phyloP scores from a whole-genome alignment of 805 yeast species.

The Lachancea fermentati region DNA sequence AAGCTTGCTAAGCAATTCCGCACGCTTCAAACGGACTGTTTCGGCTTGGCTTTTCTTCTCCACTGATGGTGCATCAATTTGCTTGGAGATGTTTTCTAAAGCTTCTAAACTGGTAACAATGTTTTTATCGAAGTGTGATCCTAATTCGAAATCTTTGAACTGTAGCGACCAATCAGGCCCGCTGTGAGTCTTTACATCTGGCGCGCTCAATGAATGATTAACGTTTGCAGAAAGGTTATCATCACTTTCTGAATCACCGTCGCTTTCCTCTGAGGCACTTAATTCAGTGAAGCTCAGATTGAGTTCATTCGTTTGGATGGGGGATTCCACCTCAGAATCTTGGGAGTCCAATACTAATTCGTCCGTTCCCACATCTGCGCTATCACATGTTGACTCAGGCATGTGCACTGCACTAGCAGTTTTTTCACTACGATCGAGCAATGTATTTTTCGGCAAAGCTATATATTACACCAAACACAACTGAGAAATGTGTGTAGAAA shows the following conservation, averaged over 20 bases:
- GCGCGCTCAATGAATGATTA: too few species aligned
- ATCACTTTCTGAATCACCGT: not conserved
- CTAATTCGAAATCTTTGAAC: conserved; percentile 19
- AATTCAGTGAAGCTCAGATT: not conserved
- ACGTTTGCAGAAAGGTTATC: not conserved
- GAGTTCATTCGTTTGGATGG: not conserved
- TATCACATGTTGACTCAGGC: too few species aligned
- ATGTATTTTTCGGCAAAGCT: too few species aligned
- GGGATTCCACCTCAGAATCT: conserved; percentile 10
- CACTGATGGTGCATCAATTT: conserved; percentile 1
- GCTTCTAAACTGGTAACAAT: conserved; percentile 11
- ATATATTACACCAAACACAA: too few species aligned
- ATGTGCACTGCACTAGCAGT: too few species aligned
- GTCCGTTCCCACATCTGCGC: too few species aligned
- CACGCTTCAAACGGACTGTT: not conserved
- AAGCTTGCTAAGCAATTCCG: not conserved
- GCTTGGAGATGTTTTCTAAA: conserved; percentile 7
- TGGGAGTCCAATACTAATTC: conserved; percentile 11
- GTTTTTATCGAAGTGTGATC: conserved; percentile 17
- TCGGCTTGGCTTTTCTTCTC: not conserved
- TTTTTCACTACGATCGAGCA: too few species aligned
- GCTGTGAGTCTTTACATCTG: too few species aligned
- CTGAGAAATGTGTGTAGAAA: too few species aligned
- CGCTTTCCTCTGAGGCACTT: conserved; percentile 1
- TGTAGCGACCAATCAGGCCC: not conserved